These are phyloP conservation scores for Arthromyces matolae DNA, from an alignment of 768 basidiomycete genomes.

Conservation along the genomic window DNA sequence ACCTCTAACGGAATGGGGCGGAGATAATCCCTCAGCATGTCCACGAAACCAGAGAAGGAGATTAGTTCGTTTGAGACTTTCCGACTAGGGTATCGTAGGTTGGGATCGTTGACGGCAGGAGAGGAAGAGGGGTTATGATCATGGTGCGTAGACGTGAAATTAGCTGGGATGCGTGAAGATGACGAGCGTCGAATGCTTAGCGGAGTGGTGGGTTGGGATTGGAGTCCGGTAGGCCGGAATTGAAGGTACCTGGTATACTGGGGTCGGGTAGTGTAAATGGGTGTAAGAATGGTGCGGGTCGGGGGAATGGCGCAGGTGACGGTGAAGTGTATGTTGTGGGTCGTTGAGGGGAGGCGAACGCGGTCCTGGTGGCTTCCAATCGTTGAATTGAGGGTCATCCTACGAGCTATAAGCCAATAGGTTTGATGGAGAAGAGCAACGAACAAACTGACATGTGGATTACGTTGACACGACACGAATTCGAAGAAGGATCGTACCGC, in stretches of 20 bases:
- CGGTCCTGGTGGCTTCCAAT: slow-evolving; percentile 17
- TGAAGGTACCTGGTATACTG: slow-evolving; percentile 38
- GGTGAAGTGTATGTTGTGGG: no score
- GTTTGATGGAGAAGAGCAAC: neutral
- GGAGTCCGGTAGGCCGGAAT: slow-evolving; percentile 52
- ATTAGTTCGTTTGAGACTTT: slow-evolving; percentile 35
- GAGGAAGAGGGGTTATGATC: slow-evolving; percentile 29
- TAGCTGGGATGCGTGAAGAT: slow-evolving; percentile 14
- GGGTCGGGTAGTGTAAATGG: slow-evolving; percentile 26
- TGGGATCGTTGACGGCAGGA: slow-evolving; percentile 37
- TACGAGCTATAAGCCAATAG: slow-evolving; percentile 9
- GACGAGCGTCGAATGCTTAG: slow-evolving; percentile 14
- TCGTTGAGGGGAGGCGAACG: slow-evolving; percentile 23
- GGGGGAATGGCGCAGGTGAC: no score
- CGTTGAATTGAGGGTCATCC: slow-evolving; percentile 26
- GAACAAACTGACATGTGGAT: slow-evolving; percentile 40
- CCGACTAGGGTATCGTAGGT: slow-evolving; percentile 21
- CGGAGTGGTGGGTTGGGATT: slow-evolving; percentile 19
- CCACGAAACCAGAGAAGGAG: slow-evolving; percentile 33
- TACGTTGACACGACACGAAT: slow-evolving; percentile 52
- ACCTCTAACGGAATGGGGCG: slow-evolving; percentile 18
- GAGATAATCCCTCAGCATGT: slow-evolving; percentile 20
- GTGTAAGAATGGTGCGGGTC: neutral
- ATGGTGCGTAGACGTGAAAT: slow-evolving; percentile 16
- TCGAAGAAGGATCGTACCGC: slow-evolving; percentile 58